A percentile compares a stretch with the other conserved stretches of the same genome.
These are phyloP conservation scores for Phlebiopsis gigantea DNA, from an alignment of 768 basidiomycete species.

Conservation along the genomic window DNA sequence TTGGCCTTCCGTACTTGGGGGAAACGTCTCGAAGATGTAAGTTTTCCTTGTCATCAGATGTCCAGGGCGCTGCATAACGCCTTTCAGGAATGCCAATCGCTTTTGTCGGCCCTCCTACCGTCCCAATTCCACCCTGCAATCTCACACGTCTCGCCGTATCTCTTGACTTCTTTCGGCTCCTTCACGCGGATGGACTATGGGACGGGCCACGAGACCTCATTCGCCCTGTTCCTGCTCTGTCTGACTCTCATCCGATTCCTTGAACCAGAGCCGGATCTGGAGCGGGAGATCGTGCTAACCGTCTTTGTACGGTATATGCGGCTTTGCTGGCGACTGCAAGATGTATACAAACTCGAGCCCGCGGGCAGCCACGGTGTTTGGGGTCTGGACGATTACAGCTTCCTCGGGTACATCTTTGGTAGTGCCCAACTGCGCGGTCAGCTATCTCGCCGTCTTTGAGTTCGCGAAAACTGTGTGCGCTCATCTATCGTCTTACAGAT, in stretches of 20 bases:
- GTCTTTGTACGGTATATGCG: conserved; percentile 75
- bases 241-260: conserved; percentile 68
- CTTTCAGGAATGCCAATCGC: conserved; percentile 45
- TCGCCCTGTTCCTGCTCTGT: conserved; percentile 71
- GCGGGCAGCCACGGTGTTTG: conserved; percentile 98
- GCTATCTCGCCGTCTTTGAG: conserved; percentile 10
- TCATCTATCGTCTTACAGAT: conserved; percentile 27
- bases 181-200: conserved; percentile 93
- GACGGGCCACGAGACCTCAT: conserved; percentile 92
- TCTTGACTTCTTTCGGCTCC: conserved; percentile 83
- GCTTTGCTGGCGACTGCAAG: conserved; percentile 83
- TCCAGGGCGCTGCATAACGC: not conserved
- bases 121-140: conserved; percentile 37
- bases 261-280: conserved; percentile 51
- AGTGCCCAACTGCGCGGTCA: conserved; percentile 82
- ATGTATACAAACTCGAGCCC: conserved; percentile 86
- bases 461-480: not conserved
- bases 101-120: conserved; percentile 47
- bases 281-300: conserved; percentile 51
- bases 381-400: conserved; percentile 91
- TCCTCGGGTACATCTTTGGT: conserved; percentile 87
- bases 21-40: conserved; percentile 67
- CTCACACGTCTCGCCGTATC: conserved; percentile 71
- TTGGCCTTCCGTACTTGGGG: conserved; percentile 88
- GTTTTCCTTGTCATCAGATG: conserved; percentile 19